phyloP scores from a whole-genome alignment of 441 rosid genomes.

The Capsella rubella region DNA sequence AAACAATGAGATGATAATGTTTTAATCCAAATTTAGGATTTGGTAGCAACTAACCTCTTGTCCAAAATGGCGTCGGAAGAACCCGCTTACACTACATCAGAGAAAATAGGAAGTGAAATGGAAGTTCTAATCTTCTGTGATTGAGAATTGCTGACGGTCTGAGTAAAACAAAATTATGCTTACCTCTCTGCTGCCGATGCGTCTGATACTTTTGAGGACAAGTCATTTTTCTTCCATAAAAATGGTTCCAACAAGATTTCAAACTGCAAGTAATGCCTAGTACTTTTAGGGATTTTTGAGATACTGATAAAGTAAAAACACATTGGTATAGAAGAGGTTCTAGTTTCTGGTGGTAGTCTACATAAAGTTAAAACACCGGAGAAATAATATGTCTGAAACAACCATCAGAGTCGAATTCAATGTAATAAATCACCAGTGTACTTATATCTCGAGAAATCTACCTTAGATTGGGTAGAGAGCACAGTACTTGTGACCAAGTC shows the following conservation, averaged over 20 bases:
- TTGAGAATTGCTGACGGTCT: constrained; percentile 12
- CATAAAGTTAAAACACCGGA: not conserved
- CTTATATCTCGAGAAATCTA: constrained; percentile 42
- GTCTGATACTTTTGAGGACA: constrained; percentile 52
- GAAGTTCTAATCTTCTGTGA: constrained; percentile 13
- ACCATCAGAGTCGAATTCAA: constrained; percentile 1
- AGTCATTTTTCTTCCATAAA: constrained; percentile 74
- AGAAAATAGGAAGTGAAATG: constrained; percentile 38
- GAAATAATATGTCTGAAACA: not conserved
- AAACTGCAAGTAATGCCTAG: constrained; percentile 56
- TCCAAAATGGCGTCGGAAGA: constrained; percentile 94
- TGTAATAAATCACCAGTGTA: not conserved
- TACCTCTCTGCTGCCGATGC: constrained; percentile 69
- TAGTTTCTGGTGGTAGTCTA: constrained; percentile 17
- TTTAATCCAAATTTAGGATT: constrained; percentile 18
- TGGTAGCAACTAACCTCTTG: constrained; percentile 69
- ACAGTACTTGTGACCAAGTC: constrained; percentile 67
- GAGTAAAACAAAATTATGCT: not conserved
- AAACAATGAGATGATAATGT: constrained; percentile 17
- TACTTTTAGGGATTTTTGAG: constrained; percentile 2
- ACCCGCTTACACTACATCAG: constrained; percentile 79
- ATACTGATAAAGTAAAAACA: constrained; percentile 12
- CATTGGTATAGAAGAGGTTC: constrained; percentile 11
- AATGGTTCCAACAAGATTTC: constrained; percentile 85
- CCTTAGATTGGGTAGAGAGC: constrained; percentile 89